Conservation (phyloP, 441 rosid species). For the Euphorbia celastroides region DNA sequence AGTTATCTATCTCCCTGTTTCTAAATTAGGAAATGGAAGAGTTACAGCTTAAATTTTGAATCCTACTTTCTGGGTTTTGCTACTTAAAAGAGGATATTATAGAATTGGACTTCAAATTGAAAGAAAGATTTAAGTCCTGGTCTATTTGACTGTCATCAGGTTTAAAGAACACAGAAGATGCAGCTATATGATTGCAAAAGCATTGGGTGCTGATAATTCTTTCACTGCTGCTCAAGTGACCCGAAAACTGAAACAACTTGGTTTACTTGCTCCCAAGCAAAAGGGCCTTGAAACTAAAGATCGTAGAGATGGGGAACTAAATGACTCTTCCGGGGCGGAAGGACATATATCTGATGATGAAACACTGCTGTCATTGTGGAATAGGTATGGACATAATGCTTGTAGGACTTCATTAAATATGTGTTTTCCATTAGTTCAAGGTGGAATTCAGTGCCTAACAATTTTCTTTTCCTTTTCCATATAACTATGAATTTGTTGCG, state of each 20-base stretch:
- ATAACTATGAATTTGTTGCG: neutral
- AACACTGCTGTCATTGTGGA: constrained; percentile 61
- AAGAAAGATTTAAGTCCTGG: constrained; percentile 1
- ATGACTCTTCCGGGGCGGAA: constrained; percentile 28
- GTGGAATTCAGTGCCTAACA: constrained; percentile 11
- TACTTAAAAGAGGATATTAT: neutral
- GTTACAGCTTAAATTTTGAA: neutral
- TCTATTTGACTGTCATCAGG: constrained; percentile 32
- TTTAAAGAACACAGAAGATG: constrained; percentile 80
- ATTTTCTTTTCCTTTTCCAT: neutral
- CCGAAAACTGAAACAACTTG: constrained; percentile 81
- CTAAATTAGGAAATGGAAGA: neutral
- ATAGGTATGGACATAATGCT: constrained; percentile 35
- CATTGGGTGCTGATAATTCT: constrained; percentile 51
- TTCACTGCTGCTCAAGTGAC: constrained; percentile 78
- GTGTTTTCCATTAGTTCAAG: neutral
- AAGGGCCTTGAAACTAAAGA: constrained; percentile 36
- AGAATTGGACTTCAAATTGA: neutral
- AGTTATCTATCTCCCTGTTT: constrained; percentile 24
- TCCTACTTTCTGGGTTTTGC: neutral
- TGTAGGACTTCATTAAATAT: neutral
- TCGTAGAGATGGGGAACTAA: constrained; percentile 46
- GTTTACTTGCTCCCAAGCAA: constrained; percentile 42
- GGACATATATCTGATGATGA: constrained; percentile 49
- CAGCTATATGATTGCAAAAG: constrained; percentile 72